Base-by-base conservation (phyloP, 169 alveolate species). In the Babesia sp. region DNA sequence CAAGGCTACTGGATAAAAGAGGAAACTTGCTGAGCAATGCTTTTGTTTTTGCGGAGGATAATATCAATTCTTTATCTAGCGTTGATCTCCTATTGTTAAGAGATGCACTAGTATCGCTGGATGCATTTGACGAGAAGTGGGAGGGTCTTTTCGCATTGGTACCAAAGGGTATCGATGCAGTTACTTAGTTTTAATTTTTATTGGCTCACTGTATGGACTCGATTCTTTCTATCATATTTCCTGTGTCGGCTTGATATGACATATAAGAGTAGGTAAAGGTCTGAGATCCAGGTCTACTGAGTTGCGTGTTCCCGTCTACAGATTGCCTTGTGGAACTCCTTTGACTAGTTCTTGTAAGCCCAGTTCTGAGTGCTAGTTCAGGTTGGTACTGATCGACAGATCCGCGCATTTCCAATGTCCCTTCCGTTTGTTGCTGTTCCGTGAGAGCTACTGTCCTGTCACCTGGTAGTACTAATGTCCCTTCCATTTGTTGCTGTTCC, bases 121-220 rank as follows among this genome's bases (percentile, higher is more conserved):
- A 53, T 11, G 64, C 72, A 11, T 67, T 51, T 34, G 68, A 63
- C 60, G 63, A 18, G 29, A 45, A 61, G 31, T 59, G 61, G 60
- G 60, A 51, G 11, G 75, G 57, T 6, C 5, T 74, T 28, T 51
- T 74, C 14, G 56, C 39, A n/a, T 55, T 66, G 18, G 34, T 74
- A 41, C 76, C 84, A 3, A 74, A 74, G 59, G 84, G 84, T 2
- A 74, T 74, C 0, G 67, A 74, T 34, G 74, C 44, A n/a, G 54
- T 72, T 2, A 72, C 74, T 6, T 0, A 36, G 26, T 5, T 14
- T 1, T 3, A 51, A 22, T 69, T 34, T 18, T 26, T 53, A 37
- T 56, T 69, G n/a, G 55, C 53, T 26, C 22, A 72, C 28, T 54
- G 28, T 33, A 78, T 68, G 14, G 87, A 67, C 22, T 78, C 87